Evolutionary conservation across 345 rosid species (phyloP), one percentile per base, ranked within the genome.

Genomic region (Camelina laxa): DNA sequence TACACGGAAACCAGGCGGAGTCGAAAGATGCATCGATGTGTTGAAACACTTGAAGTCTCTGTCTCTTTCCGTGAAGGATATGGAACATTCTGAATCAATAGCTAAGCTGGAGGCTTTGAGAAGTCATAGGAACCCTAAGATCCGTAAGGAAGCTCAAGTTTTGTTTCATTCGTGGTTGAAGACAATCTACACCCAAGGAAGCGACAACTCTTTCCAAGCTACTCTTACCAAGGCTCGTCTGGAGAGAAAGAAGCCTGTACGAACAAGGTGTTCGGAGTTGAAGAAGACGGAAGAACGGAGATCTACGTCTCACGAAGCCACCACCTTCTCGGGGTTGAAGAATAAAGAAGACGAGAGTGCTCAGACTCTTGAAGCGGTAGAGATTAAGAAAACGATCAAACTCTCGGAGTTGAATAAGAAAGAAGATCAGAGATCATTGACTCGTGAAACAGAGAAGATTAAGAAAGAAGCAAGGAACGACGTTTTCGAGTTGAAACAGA

Each of bases 101-200:
- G 6, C 14, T 50, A 57, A 47, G 4, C 41, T 74, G 1, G 72
- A 57, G 42, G 17, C 42, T 58, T 24, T 74, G 51, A 74, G 48
- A 66, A 35, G 21, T 0, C 78, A 74, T 36, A 27, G 72, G 8
- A 57, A 24, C 72, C 67, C 72, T 48, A 48, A 14, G 15, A 74
- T 74, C 21, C 66, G 78, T 3, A 7, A 36, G 14, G 72, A 35
- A 47, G 22, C 72, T 16, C 66, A 65, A 27, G 35, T 41, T 24
- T 57, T 74, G 67, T 48, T 74, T 66, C 4, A 27, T 49, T 74
- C 72, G 11, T 74, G 65, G 78, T 24, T 17, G 22, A 74, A 3
- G 6, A 57, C 42, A 2, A 48, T 74, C 21, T 47, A 65, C 51
- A 12, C 67, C 4, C 44, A 58, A 8, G 50, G 72, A 56, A 21